A percentile compares a stretch with the other conserved stretches of the same genome.
Conservation (phyloP, 805 yeast species). For the Candida ascalaphidarum region DNA sequence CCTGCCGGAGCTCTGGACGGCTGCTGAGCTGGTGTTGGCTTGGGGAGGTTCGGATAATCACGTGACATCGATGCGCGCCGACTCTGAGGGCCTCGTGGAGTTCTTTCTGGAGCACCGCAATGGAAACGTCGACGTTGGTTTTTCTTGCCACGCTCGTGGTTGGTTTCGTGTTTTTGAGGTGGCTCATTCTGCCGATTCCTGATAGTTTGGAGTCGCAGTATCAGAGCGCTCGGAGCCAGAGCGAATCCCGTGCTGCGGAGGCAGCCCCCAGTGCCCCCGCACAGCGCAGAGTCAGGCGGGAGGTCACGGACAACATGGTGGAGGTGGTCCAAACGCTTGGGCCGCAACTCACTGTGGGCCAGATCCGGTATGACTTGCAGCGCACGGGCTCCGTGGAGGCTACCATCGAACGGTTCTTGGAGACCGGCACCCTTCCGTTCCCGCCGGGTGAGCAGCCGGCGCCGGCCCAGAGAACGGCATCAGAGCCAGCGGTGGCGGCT, state of each 20-base stretch:
- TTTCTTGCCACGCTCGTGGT: conserved; percentile 40
- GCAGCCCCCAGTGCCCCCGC: conserved; percentile 1
- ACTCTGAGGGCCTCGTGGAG: no score
- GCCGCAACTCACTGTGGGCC: conserved; percentile 60
- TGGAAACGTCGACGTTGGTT: conserved; percentile 50
- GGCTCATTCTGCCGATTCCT: conserved; percentile 57
- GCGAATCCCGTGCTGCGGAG: neutral
- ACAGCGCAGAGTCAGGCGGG: conserved; percentile 22
- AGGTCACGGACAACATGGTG: conserved; percentile 64
- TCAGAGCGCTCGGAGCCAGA: neutral
- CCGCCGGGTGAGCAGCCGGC: conserved; percentile 32
- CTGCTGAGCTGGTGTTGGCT: neutral
- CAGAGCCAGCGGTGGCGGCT: conserved; percentile 6
- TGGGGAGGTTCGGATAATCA: no score
- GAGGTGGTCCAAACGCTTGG: conserved; percentile 80
- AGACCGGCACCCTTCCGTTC: conserved; percentile 49
- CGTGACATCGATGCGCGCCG: no score
- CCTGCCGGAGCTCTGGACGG: neutral
- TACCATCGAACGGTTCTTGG: conserved; percentile 67
- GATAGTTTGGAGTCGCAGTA: conserved; percentile 13
- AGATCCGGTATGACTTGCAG: conserved; percentile 66
- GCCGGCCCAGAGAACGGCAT: conserved; percentile 1
- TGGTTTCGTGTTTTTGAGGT: conserved; percentile 54
- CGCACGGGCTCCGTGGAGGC: conserved; percentile 73
- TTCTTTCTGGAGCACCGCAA: no score